A percentile compares a stretch with the other conserved stretches of the same genome.
Evolutionary conservation across 2,329 filamentous ascomycete species (phyloP).

Genomic region (Verticillium zaregamsianum): DNA sequence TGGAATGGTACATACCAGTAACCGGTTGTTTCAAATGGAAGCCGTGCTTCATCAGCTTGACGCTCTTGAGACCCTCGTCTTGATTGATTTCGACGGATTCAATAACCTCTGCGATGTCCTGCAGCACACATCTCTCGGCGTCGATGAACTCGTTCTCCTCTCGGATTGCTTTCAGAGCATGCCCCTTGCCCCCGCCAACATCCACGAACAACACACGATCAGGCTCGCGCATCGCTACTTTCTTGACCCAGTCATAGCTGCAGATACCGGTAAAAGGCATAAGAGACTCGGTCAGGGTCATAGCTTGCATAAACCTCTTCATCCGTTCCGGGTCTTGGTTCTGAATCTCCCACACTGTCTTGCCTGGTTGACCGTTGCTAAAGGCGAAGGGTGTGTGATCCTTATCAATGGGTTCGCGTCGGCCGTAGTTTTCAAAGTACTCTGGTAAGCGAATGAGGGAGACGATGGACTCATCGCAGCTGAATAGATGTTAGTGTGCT

Average conservation of each 20-base stretch:
- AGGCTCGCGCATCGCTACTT: background rate
- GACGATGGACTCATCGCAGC: conserved; percentile 20
- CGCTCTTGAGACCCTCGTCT: background rate
- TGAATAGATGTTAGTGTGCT: background rate
- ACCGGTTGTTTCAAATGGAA: conserved; percentile 17
- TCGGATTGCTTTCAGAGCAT: conserved; percentile 15
- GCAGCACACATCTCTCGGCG: conserved; percentile 7
- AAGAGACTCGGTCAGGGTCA: conserved; percentile 18
- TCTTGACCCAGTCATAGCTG: conserved; percentile 23
- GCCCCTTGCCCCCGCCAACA: conserved; percentile 27
- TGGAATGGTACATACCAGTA: conserved; percentile 3
- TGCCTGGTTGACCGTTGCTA: conserved; percentile 20
- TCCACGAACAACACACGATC: conserved; percentile 23
- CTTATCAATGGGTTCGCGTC: conserved; percentile 21
- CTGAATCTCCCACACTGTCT: conserved; percentile 26
- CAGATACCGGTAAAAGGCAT: conserved; percentile 22
- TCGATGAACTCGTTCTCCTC: conserved; percentile 4
- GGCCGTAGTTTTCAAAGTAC: conserved; percentile 27
- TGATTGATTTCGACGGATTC: conserved; percentile 1
- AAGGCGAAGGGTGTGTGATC: conserved; percentile 22
- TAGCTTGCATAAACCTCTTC: conserved; percentile 21
- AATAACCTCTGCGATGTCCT: conserved; percentile 16
- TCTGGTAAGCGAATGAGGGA: conserved; percentile 18
- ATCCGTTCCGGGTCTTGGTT: conserved; percentile 17
- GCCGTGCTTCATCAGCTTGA: conserved; percentile 7